A percentile compares a stretch with the other conserved stretches of the same genome.
Conservation (phyloP, 768 basidiomycete species). For the Amanita fuliginea region DNA sequence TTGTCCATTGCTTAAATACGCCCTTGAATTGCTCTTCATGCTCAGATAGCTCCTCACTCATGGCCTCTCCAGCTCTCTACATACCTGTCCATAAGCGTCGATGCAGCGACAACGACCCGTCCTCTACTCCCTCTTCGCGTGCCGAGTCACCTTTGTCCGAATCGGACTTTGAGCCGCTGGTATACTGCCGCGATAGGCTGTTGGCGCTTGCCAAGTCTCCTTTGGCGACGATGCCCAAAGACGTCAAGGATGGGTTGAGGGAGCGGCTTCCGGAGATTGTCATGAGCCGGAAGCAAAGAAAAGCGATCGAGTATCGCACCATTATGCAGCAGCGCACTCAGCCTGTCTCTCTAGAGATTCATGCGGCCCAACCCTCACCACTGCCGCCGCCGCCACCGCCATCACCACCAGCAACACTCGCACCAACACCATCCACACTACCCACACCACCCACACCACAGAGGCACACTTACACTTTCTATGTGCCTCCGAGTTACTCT, state of each 20-base stretch:
- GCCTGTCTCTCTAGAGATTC: too few relatives aligned
- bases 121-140: constrained; percentile 11
- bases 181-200: constrained; percentile 16
- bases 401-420: too few relatives aligned
- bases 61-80: constrained; percentile 20
- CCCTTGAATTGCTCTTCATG: too few relatives aligned
- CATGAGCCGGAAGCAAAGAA: constrained; percentile 18
- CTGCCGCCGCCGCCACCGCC: neutral
- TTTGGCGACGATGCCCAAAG: constrained; percentile 13
- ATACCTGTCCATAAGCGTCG: constrained; percentile 30
- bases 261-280: constrained; percentile 15
- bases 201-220: constrained; percentile 18
- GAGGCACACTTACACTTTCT: neutral
- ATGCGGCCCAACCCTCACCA: too few relatives aligned
- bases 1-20: neutral
- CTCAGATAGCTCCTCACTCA: neutral
- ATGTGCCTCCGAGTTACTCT: too few relatives aligned
- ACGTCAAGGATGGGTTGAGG: constrained; percentile 16
- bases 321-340: constrained; percentile 6
- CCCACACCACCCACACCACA: too few relatives aligned
- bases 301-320: constrained; percentile 17
- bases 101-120: constrained; percentile 6
- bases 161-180: constrained; percentile 4
- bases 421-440: too few relatives aligned
- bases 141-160: constrained; percentile 13